Evolutionary conservation across 2,329 filamentous ascomycete genomes (phyloP).

Genomic region (Leptographium procerum): DNA sequence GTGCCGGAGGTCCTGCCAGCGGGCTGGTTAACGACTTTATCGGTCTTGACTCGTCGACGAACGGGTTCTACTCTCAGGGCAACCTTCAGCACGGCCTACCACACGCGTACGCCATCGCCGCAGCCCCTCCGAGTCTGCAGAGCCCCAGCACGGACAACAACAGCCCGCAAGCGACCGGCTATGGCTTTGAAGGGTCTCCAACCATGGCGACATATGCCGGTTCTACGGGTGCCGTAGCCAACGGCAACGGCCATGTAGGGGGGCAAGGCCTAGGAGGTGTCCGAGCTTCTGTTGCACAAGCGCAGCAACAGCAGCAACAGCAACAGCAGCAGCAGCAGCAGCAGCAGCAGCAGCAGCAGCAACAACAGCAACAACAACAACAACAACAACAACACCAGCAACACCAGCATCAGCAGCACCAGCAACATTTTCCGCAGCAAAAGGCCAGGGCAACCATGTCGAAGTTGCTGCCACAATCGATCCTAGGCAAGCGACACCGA

Average conservation of each 20-base stretch:
- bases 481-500: slow-evolving; percentile 47
- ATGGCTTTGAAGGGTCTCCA: slow-evolving; percentile 45
- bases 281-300: slow-evolving; percentile 9
- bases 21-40: slow-evolving; percentile 42
- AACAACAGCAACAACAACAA: slow-evolving; percentile 4
- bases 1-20: slow-evolving; percentile 9
- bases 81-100: slow-evolving; percentile 52
- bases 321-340: not conserved
- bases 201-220: slow-evolving; percentile 24
- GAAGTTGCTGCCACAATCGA: slow-evolving; percentile 33
- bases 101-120: slow-evolving; percentile 54
- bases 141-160: slow-evolving; percentile 55
- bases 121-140: slow-evolving; percentile 49
- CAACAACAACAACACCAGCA: not conserved
- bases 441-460: slow-evolving; percentile 33
- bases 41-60: slow-evolving; percentile 37
- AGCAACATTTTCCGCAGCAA: slow-evolving; percentile 14
- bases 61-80: slow-evolving; percentile 40
- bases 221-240: slow-evolving; percentile 2
- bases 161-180: slow-evolving; percentile 44
- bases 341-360: not conserved
- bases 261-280: not conserved
- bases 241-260: not conserved
- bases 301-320: not conserved
- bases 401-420: slow-evolving; percentile 2